A percentile compares a stretch with the other conserved stretches of the same genome.
phyloP scores from a whole-genome alignment of 2,329 filamentous ascomycete genomes.

The Penicillium sp. region DNA sequence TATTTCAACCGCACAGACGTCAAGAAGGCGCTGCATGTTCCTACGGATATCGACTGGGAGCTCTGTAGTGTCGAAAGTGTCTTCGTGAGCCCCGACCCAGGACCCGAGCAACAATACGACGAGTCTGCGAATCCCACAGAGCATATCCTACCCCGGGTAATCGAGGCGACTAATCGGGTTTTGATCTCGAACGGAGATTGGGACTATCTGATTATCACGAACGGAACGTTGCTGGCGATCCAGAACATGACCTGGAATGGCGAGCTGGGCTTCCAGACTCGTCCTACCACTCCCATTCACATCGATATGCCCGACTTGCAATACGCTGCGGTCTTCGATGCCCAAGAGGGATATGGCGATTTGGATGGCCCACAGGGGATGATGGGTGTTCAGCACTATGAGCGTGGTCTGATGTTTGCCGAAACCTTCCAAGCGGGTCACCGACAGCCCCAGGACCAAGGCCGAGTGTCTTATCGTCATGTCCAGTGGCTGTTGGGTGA shows the following conservation, averaged over 20 bases:
- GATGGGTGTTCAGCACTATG: slow-evolving; percentile 68
- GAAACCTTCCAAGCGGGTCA: slow-evolving; percentile 39
- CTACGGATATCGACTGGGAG: slow-evolving; percentile 36
- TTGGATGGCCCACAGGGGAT: slow-evolving; percentile 64
- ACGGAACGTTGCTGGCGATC: slow-evolving; percentile 69
- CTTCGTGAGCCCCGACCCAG: slow-evolving; percentile 45
- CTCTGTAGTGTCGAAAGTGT: slow-evolving; percentile 42
- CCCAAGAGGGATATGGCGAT: slow-evolving; percentile 58
- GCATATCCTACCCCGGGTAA: slow-evolving; percentile 45
- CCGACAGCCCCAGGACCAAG: slow-evolving; percentile 61
- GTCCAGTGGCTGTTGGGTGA: slow-evolving; percentile 43
- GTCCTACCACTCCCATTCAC: slow-evolving; percentile 55
- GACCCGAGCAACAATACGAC: slow-evolving; percentile 35
- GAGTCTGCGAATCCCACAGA: slow-evolving; percentile 54
- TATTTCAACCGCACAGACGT: slow-evolving; percentile 73
- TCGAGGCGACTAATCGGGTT: slow-evolving; percentile 62
- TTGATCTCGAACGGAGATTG: slow-evolving; percentile 71
- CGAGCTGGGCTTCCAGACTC: slow-evolving; percentile 64
- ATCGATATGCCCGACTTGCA: slow-evolving; percentile 54
- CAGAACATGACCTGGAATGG: slow-evolving; percentile 85
- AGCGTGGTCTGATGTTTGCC: slow-evolving; percentile 73
- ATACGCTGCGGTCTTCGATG: slow-evolving; percentile 48
- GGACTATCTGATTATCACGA: slow-evolving; percentile 68
- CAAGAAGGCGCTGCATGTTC: slow-evolving; percentile 65
- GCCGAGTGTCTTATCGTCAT: slow-evolving; percentile 66